Conservation (phyloP, 495 filamentous ascomycete genomes). For the Talaromyces wortmannii region DNA sequence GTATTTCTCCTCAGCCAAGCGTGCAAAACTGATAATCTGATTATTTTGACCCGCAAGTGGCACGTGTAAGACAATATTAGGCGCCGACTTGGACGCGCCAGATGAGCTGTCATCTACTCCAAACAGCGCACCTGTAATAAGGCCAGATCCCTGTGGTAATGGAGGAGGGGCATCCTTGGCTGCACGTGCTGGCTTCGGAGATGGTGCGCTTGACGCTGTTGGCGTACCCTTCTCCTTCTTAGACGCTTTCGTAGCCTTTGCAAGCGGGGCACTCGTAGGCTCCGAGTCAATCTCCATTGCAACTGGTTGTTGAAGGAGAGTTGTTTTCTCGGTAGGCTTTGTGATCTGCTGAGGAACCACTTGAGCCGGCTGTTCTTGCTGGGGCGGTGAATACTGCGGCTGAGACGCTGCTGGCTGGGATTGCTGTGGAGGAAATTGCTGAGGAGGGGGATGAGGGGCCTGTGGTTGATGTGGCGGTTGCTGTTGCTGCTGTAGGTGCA, state of each 20-base stretch:
- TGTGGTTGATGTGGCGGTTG: slow-evolving; percentile 14
- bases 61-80: slow-evolving; percentile 80
- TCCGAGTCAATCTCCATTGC: slow-evolving; percentile 32
- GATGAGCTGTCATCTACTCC: slow-evolving; percentile 37
- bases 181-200: slow-evolving; percentile 48
- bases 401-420: slow-evolving; percentile 1
- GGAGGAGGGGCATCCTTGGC: slow-evolving; percentile 45
- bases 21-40: slow-evolving; percentile 91
- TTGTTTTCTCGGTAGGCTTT: not conserved
- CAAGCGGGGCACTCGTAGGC: not conserved
- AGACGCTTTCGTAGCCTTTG: slow-evolving; percentile 7
- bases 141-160: slow-evolving; percentile 59
- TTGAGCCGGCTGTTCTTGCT: slow-evolving; percentile 1
- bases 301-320: slow-evolving; percentile 10
- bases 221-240: slow-evolving; percentile 35
- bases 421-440: slow-evolving; percentile 11
- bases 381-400: slow-evolving; percentile 4
- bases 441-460: slow-evolving; percentile 15
- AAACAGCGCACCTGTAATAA: slow-evolving; percentile 57
- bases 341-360: slow-evolving; percentile 11
- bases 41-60: slow-evolving; percentile 73
- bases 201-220: slow-evolving; percentile 51
- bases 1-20: slow-evolving; percentile 86
- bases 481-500: slow-evolving; percentile 8
- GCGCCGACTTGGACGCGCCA: slow-evolving; percentile 49